Conservation (phyloP, 1,284 basidiomycete genomes). For the Fomes fomentarius region DNA sequence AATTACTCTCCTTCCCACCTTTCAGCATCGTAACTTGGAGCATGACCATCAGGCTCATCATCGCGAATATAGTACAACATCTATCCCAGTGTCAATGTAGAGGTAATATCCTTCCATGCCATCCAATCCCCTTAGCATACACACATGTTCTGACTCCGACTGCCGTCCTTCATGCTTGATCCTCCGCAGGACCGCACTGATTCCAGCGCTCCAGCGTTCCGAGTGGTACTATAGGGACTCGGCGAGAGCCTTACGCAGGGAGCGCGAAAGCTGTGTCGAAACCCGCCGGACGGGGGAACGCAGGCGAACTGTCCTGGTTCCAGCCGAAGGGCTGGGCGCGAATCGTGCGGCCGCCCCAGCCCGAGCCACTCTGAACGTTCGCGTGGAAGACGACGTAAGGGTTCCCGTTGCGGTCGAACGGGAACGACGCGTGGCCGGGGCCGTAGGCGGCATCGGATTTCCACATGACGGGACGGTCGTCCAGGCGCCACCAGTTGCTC, state of each 20-base stretch:
- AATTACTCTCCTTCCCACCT: too few species aligned
- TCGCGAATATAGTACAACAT: too few species aligned
- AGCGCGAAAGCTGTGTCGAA: conserved; percentile 2
- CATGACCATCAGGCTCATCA: too few species aligned
- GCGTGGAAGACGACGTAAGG: conserved; percentile 9
- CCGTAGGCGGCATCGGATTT: conserved; percentile 3
- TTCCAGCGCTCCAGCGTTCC: too few species aligned
- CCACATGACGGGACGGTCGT: conserved; percentile 6
- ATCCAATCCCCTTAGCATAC: too few species aligned
- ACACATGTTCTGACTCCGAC: too few species aligned
- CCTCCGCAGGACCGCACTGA: too few species aligned
- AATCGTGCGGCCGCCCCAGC: conserved; percentile 7
- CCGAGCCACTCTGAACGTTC: neutral
- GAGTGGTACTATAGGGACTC: too few species aligned
- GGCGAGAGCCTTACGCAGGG: neutral
- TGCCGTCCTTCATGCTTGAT: too few species aligned
- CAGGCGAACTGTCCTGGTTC: conserved; percentile 7
- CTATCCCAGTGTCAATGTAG: too few species aligned
- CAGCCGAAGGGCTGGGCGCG: conserved; percentile 3
- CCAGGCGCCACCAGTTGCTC: conserved; percentile 9
- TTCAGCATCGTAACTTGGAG: too few species aligned
- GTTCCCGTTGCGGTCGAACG: conserved; percentile 5
- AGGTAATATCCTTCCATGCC: too few species aligned
- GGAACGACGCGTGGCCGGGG: conserved; percentile 9
- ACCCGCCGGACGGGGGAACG: conserved; percentile 6